phyloP scores from a whole-genome alignment of 1,284 basidiomycete species.

The Leccinum proximum region DNA sequence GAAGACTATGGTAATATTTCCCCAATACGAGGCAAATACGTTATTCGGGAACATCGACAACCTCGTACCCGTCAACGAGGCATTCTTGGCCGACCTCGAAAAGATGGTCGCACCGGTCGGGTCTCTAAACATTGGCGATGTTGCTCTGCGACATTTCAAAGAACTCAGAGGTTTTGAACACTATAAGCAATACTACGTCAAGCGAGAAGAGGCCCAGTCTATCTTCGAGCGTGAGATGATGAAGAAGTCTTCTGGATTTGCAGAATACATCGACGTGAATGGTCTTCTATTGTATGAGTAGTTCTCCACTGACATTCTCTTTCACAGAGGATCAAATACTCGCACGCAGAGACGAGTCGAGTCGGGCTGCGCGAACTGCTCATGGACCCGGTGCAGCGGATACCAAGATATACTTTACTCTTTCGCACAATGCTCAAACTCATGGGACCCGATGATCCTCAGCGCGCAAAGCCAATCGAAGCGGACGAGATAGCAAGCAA shows the following conservation, averaged over 20 bases:
- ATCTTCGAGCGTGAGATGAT: conserved; percentile 85
- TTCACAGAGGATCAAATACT: conserved; percentile 83
- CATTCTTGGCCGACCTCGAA: conserved; percentile 85
- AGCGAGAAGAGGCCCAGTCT: conserved; percentile 90
- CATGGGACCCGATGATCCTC: conserved; percentile 75
- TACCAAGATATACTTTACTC: conserved; percentile 94
- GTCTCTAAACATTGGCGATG: conserved; percentile 69
- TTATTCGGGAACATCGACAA: conserved; percentile 94
- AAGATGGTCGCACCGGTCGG: conserved; percentile 65
- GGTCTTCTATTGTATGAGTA: conserved; percentile 4
- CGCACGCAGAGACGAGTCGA: conserved; percentile 80
- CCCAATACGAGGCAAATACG: conserved; percentile 87
- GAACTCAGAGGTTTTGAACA: conserved; percentile 82
- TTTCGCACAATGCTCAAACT: conserved; percentile 90
- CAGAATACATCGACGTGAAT: conserved; percentile 82
- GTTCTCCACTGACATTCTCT: conserved; percentile 16
- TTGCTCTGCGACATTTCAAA: conserved; percentile 84
- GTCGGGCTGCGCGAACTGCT: conserved; percentile 92
- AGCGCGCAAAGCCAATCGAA: conserved; percentile 81
- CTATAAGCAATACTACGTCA: conserved; percentile 89
- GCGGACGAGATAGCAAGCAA: conserved; percentile 86
- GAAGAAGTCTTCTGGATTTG: conserved; percentile 75
- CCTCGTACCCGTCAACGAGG: conserved; percentile 84
- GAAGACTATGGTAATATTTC: conserved; percentile 85
- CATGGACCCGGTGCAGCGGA: conserved; percentile 99